Evolutionary conservation across 441 rosid species (phyloP).

Genomic region (Dalechampia spathulata): DNA sequence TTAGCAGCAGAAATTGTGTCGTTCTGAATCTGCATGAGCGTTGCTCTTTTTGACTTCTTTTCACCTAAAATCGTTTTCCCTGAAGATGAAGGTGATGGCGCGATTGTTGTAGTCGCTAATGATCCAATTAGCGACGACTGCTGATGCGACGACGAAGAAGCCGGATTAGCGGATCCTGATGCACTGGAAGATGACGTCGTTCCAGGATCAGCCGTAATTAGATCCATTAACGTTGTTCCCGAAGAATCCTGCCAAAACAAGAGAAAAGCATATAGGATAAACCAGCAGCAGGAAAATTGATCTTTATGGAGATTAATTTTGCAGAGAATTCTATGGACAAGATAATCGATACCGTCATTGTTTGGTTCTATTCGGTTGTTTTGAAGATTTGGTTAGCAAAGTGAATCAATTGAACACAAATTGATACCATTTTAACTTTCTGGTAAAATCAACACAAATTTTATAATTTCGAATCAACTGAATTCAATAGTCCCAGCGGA

Average conservation of each 20-base stretch:
- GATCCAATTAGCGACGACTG: constrained; percentile 16
- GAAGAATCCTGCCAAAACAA: constrained; percentile 59
- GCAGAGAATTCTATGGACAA: too few species aligned
- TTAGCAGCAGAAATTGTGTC: constrained; percentile 93
- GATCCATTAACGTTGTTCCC: constrained; percentile 97
- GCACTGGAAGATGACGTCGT: constrained; percentile 31
- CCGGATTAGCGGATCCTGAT: constrained; percentile 26
- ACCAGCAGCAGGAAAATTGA: too few species aligned
- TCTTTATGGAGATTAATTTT: too few species aligned
- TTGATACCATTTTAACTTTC: too few species aligned
- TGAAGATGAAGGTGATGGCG: constrained; percentile 19
- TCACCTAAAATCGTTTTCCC: constrained; percentile 65
- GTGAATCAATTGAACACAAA: too few species aligned
- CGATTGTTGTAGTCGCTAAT: not conserved
- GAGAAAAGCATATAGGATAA: too few species aligned
- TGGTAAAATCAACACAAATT: too few species aligned
- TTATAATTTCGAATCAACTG: too few species aligned
- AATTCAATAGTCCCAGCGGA: too few species aligned
- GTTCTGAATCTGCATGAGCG: constrained; percentile 85
- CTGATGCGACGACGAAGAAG: constrained; percentile 27
- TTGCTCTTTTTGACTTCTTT: constrained; percentile 72
- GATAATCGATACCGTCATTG: too few species aligned
- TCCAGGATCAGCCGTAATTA: constrained; percentile 84
- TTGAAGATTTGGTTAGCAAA: too few species aligned
- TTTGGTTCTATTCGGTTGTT: too few species aligned